Base-by-base conservation (phyloP, 345 rosid genomes). In the Populus nigra region DNA sequence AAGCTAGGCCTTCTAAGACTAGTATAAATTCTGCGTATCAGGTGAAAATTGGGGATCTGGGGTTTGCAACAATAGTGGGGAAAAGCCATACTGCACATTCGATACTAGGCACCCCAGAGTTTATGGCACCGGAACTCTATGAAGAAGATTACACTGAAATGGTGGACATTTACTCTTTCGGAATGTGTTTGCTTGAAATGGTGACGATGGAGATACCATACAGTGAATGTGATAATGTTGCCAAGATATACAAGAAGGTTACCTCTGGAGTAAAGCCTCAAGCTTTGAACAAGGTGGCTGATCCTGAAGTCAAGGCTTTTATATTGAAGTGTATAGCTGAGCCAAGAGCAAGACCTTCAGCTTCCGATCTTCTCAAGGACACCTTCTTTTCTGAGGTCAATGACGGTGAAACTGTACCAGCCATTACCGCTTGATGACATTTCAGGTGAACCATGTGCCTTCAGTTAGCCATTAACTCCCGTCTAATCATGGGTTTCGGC, bases 41-140 rank as follows among this genome's bases (percentile, higher is more conserved):
- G 92, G 86, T 89, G 74, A 91, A 89, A 84, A 91, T 91, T 62
- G 94, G 94, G n/a, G 92, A 91, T 82, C 77, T 89, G n/a, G 94
- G 94, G 41, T 76, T 91, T 73, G 91, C 94, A 49, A 87, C 94
- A 69, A 81, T 88, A 65, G 89, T 88, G 65, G 94, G 91, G 47
- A 85, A 77, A 83, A 91, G 88, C 79, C 92, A 89, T 53, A 84
- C 73, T 43, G 92, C 92, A 2, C 94, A 91, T 82, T 86, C 94
- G 23, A 74, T 88, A 76, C 65, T 91, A 22, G 94, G 92, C 68
- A 91, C 92, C 39, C 91, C 92, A 36, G 94, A 91, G 79, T 91
- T 75, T 41, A 91, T 89, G 94, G 92, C 92, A 71, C 94, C 92
- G 1, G 94, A 89, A 86, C 84, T 91, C 59, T 89, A 85, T 4